Evolutionary conservation across 257 asterid genomes (phyloP).

Genomic region (Scutellaria baicalensis): DNA sequence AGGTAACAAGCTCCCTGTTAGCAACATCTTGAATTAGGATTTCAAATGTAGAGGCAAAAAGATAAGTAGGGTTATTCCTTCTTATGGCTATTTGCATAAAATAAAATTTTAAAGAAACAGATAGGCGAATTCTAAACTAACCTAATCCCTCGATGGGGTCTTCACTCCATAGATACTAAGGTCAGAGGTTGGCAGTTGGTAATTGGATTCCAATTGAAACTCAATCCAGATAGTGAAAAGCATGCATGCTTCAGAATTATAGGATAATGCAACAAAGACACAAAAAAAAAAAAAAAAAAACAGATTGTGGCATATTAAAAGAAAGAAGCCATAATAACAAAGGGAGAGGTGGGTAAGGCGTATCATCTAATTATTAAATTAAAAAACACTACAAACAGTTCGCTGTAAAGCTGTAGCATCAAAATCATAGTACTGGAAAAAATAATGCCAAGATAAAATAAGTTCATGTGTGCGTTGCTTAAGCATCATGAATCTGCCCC

Average conservation of each 20-base stretch:
- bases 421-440: neutral
- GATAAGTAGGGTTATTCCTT: neutral
- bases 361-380: neutral
- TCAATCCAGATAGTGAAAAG: neutral
- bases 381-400: neutral
- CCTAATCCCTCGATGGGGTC: neutral
- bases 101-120: neutral
- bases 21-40: neutral
- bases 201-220: neutral
- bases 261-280: too few relatives aligned
- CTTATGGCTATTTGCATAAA: neutral
- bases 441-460: conserved; percentile 2
- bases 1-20: neutral
- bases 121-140: neutral
- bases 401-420: neutral
- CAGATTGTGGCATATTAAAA: neutral
- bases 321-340: neutral
- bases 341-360: neutral
- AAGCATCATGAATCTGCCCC: conserved; percentile 1
- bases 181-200: too few relatives aligned
- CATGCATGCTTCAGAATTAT: neutral
- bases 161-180: too few relatives aligned
- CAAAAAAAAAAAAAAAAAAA: too few relatives aligned
- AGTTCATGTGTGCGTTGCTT: neutral
- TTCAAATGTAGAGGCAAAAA: neutral